Evolutionary conservation across 2,329 filamentous ascomycete species (phyloP), one percentile per base, ranked within the genome.

Genomic region (Fusarium concolor): DNA sequence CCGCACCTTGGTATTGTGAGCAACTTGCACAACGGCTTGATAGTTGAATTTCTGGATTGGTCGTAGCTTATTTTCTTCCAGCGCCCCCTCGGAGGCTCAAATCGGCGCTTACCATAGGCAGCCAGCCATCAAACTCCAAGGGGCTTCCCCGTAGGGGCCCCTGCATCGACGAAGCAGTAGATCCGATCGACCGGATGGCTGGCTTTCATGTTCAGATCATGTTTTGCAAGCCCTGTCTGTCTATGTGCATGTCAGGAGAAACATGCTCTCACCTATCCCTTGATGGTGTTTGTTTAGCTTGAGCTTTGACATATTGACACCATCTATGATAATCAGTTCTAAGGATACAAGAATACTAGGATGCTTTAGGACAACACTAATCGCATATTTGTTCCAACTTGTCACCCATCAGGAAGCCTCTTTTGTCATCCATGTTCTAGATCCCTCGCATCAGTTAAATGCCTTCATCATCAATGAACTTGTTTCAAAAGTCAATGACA

Each of bases 141-240:
- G 59, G 45, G 58, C 37, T 46, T 64, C 67, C 61, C 62, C 54
- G 52, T 43, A 31, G 56, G 56, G 45, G 15, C 43, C 71, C 69
- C 64, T 74, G 71, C 31, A 71, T 53, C 39, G 14, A 51, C 15
- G 26, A 31, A 43, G 26, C n/a, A 51, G 49, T 50, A 66, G 66
- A 74, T 70, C 71, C 59, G 71, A 74, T 74, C 71, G 71, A 63
- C 62, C 56, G 46, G 68, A 62, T 65, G 57, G 41, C 29, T 46
- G 46, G 6, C 33, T 55, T 45, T 53, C 26, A 45, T 57, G 46
- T 54, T 66, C 56, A 71, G 58, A 61, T 58, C 59, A 55, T 53
- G 50, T 37, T 55, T 47, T 39, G 26, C 44, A 70, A 67, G 51
- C 57, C 56, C 58, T 50, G 15, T 37, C 9, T 7, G 17, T 41